Conservation (phyloP, 1,284 basidiomycete genomes). For the Golubevia sp. region DNA sequence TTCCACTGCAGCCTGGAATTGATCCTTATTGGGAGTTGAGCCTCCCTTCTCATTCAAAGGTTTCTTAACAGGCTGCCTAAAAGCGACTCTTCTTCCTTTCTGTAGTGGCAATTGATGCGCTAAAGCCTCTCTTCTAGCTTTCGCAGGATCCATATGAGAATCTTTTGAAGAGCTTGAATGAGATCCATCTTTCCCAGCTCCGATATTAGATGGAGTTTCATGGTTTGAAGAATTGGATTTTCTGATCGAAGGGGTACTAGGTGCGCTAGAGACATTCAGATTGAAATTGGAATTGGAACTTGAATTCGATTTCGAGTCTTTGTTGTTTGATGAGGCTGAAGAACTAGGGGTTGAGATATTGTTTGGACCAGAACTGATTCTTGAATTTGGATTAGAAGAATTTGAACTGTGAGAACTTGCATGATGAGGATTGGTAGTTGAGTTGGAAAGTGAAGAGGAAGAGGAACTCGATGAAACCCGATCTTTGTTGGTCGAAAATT, state of each 20-base stretch:
- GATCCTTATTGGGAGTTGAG: background rate
- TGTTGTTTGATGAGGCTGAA: too few relatives aligned
- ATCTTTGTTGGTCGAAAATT: background rate
- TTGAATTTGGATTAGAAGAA: background rate
- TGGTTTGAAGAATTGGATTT: background rate
- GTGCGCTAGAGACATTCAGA: background rate
- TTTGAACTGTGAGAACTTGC: background rate
- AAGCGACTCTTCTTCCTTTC: constrained; percentile 34
- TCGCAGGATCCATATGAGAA: constrained; percentile 19
- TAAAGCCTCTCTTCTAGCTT: constrained; percentile 19
- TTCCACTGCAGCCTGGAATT: background rate
- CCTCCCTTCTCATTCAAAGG: constrained; percentile 1
- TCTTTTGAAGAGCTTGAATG: background rate
- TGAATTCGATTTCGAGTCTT: background rate
- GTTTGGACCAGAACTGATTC: background rate
- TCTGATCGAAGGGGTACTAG: background rate
- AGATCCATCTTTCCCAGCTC: background rate
- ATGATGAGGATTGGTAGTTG: background rate
- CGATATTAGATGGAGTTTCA: background rate
- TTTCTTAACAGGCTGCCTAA: constrained; percentile 27
- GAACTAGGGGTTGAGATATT: background rate
- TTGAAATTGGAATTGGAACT: background rate
- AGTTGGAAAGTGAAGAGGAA: background rate
- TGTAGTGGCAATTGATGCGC: constrained; percentile 27
- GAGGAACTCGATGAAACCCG: background rate